Percentiles rank a stretch among this genome's conserved stretches.
These are phyloP conservation scores for Scheffersomyces stipitis DNA, from an alignment of 805 yeast genomes.

Conservation along the genomic window DNA sequence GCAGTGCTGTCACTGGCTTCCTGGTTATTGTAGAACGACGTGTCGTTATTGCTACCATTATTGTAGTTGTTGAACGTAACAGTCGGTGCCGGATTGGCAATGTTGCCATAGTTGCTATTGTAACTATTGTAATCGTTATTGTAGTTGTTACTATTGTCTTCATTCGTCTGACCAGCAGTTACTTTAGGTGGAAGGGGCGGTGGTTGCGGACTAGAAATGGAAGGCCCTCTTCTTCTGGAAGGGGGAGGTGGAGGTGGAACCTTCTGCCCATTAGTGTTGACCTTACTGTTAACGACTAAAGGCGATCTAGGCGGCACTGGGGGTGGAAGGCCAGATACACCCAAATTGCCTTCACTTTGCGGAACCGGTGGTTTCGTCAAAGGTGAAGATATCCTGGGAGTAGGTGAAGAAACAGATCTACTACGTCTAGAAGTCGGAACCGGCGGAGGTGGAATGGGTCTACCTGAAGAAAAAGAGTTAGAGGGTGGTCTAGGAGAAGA, in stretches of 20 bases:
- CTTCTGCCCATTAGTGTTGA: neutral
- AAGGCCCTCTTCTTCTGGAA: constrained; percentile 28
- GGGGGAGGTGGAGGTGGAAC: constrained; percentile 46
- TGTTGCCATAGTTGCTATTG: neutral
- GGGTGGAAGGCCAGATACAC: constrained; percentile 9
- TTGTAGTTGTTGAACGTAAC: constrained; percentile 1
- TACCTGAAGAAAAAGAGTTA: constrained; percentile 3
- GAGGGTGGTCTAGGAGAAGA: constrained; percentile 10
- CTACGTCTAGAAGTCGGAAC: constrained; percentile 40
- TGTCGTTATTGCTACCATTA: neutral
- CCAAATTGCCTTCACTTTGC: neutral
- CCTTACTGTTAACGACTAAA: constrained; percentile 2
- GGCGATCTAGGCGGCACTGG: constrained; percentile 28
- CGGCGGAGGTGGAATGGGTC: constrained; percentile 30
- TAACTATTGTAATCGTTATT: neutral
- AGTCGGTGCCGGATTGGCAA: too few species aligned
- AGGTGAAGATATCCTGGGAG: constrained; percentile 17
- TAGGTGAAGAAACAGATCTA: constrained; percentile 33
- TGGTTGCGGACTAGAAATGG: constrained; percentile 14
- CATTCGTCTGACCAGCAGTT: constrained; percentile 3
- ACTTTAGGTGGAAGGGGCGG: constrained; percentile 32
- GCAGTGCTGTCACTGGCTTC: constrained; percentile 34
- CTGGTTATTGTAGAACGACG: constrained; percentile 8
- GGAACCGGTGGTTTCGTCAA: constrained; percentile 7
- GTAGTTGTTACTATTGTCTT: neutral